Evolutionary conservation across 768 basidiomycete species (phyloP).

Genomic region (Lepiota venenata): DNA sequence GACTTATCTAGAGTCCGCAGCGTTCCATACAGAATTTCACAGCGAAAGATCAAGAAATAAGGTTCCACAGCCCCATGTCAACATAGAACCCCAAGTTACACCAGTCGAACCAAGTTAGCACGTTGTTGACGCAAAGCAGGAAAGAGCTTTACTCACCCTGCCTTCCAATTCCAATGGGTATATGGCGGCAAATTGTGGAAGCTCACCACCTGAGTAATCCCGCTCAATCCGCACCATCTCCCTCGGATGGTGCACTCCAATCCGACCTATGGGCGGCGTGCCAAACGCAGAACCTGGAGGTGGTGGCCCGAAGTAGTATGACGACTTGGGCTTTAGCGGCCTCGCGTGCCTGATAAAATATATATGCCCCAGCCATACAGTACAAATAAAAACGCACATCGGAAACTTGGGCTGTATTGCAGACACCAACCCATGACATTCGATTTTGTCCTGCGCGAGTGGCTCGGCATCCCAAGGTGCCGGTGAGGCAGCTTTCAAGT

Average conservation of each 20-base stretch:
- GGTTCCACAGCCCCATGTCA: background rate
- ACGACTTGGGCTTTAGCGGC: constrained; percentile 67
- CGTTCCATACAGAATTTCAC: background rate
- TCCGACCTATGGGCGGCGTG: constrained; percentile 74
- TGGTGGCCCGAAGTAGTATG: constrained; percentile 84
- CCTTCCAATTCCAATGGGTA: constrained; percentile 94
- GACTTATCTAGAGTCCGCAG: constrained; percentile 64
- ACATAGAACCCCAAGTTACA: background rate
- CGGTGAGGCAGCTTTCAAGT: constrained; percentile 30
- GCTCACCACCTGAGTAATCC: constrained; percentile 89
- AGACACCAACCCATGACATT: constrained; percentile 40
- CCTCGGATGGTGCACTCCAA: constrained; percentile 87
- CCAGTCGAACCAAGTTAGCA: constrained; percentile 4
- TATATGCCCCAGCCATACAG: background rate
- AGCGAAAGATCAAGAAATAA: background rate
- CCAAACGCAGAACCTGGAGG: constrained; percentile 77
- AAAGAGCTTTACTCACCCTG: constrained; percentile 52
- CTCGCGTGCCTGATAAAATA: constrained; percentile 29
- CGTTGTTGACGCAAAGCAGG: background rate
- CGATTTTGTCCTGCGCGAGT: constrained; percentile 28
- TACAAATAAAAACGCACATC: constrained; percentile 1
- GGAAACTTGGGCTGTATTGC: constrained; percentile 36
- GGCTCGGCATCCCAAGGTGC: constrained; percentile 62
- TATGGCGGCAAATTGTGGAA: constrained; percentile 84
- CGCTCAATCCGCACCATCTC: constrained; percentile 91